Conservation (phyloP, 2,329 filamentous ascomycete species). For the Hypoxylon rubiginosum region DNA sequence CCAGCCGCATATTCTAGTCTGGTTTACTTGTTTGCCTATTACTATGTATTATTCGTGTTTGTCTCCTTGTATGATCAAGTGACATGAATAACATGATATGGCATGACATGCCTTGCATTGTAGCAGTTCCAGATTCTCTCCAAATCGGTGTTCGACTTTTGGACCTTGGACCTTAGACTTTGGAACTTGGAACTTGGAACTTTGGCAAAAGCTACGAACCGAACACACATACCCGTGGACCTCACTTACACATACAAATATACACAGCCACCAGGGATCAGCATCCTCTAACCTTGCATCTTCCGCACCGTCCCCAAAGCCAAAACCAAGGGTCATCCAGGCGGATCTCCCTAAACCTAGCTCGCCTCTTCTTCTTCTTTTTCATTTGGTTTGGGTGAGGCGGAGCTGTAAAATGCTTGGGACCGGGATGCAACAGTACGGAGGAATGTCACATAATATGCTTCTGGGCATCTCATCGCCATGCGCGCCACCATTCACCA, state of each 20-base stretch:
- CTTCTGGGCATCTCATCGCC: conserved; percentile 37
- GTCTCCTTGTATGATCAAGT: background rate
- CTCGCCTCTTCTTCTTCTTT: background rate
- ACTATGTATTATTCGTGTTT: too few relatives aligned
- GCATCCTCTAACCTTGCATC: conserved; percentile 26
- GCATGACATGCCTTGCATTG: too few relatives aligned
- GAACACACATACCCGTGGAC: too few relatives aligned
- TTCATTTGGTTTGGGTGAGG: conserved; percentile 35
- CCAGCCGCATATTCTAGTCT: background rate
- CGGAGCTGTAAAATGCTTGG: conserved; percentile 28
- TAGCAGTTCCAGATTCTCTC: too few relatives aligned
- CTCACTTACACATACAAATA: background rate
- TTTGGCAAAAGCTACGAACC: background rate
- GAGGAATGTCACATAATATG: conserved; percentile 9
- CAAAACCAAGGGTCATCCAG: conserved; percentile 36
- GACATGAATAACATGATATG: background rate
- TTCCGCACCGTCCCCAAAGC: conserved; percentile 26
- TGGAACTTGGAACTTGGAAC: too few relatives aligned
- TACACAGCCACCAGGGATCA: conserved; percentile 32
- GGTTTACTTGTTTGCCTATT: too few relatives aligned
- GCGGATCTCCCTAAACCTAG: conserved; percentile 35
- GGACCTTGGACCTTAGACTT: too few relatives aligned
- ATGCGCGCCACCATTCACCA: conserved; percentile 13
- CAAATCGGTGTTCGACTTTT: too few relatives aligned
- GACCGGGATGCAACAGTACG: conserved; percentile 12